A percentile compares a stretch with the other conserved stretches of the same genome.
These are phyloP conservation scores for Citrus sp. DNA, from an alignment of 345 rosid genomes.

Conservation along the genomic window DNA sequence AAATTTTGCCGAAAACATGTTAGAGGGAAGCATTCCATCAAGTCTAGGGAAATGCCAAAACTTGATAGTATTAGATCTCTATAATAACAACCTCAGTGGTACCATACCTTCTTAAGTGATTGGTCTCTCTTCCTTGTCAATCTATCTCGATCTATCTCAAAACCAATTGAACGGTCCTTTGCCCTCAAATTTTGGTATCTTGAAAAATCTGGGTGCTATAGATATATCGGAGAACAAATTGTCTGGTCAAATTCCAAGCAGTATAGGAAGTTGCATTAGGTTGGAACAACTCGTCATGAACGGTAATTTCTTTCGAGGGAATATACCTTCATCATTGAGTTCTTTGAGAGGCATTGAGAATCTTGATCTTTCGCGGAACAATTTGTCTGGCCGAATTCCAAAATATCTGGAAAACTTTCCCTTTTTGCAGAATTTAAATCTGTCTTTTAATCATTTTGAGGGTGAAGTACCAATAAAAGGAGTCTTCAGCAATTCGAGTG, in stretches of 20 bases:
- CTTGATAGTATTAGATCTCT: background rate
- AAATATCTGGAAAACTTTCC: background rate
- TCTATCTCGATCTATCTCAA: constrained; percentile 17
- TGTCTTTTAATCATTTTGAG: constrained; percentile 41
- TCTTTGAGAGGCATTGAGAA: constrained; percentile 17
- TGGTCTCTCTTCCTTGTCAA: constrained; percentile 15
- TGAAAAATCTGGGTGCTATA: constrained; percentile 14
- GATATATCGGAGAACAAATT: constrained; percentile 21
- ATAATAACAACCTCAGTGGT: constrained; percentile 24
- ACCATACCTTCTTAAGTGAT: constrained; percentile 17
- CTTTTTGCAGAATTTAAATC: constrained; percentile 13
- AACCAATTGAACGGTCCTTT: constrained; percentile 30
- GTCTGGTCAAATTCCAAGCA: constrained; percentile 28
- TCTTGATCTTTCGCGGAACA: constrained; percentile 32
- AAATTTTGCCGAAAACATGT: background rate
- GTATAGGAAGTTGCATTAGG: constrained; percentile 21
- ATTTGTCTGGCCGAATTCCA: constrained; percentile 28
- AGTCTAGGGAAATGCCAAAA: constrained; percentile 7
- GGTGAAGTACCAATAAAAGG: constrained; percentile 40
- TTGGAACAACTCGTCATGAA: constrained; percentile 18
- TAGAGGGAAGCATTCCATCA: constrained; percentile 23
- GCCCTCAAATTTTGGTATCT: constrained; percentile 14
- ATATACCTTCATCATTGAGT: constrained; percentile 32
- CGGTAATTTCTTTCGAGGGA: constrained; percentile 26
- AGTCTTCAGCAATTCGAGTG: constrained; percentile 30